Conservation (phyloP, 2,329 filamentous ascomycete species). For the Harringtonia lauricola region DNA sequence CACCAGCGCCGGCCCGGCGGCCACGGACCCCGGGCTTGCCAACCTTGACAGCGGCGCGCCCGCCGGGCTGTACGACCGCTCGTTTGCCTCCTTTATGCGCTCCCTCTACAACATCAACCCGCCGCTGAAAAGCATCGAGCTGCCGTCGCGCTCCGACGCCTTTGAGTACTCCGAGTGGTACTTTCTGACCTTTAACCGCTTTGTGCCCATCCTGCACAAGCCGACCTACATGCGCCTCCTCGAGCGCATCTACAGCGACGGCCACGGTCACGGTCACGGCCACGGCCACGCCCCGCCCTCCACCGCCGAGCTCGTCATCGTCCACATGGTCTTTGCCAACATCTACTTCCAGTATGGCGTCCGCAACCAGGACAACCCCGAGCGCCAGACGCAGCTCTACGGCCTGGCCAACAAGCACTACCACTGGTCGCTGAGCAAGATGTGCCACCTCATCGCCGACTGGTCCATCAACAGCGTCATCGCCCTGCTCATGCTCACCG, state of each 20-base stretch:
- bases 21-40: constrained; percentile 4
- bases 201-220: constrained; percentile 67
- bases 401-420: constrained; percentile 66
- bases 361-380: constrained; percentile 49
- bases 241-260: constrained; percentile 58
- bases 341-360: constrained; percentile 70
- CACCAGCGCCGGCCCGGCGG: constrained; percentile 49
- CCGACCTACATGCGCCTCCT: constrained; percentile 63
- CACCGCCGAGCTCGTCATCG: constrained; percentile 53
- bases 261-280: constrained; percentile 55
- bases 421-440: constrained; percentile 60
- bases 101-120: constrained; percentile 52
- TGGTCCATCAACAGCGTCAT: constrained; percentile 58
- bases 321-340: constrained; percentile 71
- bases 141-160: constrained; percentile 55
- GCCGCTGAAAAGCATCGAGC: constrained; percentile 38
- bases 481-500: constrained; percentile 59
- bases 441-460: constrained; percentile 51
- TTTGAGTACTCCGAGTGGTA: constrained; percentile 65
- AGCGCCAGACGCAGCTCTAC: constrained; percentile 43
- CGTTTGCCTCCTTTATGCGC: constrained; percentile 57
- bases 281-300: constrained; percentile 52
- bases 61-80: constrained; percentile 54
- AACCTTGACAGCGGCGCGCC: constrained; percentile 4
- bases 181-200: constrained; percentile 60